These are phyloP conservation scores for Typha latifolia DNA, from an alignment of 176 grass and related monocot genomes.

Conservation along the genomic window DNA sequence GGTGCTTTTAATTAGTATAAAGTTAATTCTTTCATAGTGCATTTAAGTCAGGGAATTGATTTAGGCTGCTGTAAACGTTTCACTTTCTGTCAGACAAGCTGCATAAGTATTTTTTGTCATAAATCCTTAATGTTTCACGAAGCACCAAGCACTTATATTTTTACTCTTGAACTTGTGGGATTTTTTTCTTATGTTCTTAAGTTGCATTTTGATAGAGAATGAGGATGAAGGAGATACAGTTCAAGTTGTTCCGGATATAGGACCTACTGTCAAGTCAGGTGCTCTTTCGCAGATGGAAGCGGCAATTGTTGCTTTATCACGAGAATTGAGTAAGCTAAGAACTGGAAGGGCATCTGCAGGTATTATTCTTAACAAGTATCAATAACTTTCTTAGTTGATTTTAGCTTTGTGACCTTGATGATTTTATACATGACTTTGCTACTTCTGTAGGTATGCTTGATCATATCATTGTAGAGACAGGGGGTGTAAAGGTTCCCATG, in stretches of 20 bases:
- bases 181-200: slow-evolving; percentile 2
- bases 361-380: slow-evolving; percentile 13
- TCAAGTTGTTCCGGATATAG: slow-evolving; percentile 53
- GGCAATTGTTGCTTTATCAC: slow-evolving; percentile 55
- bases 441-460: slow-evolving; percentile 74
- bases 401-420: background rate
- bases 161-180: background rate
- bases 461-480: slow-evolving; percentile 77
- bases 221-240: slow-evolving; percentile 62
- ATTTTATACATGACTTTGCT: slow-evolving; percentile 4
- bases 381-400: slow-evolving; percentile 5
- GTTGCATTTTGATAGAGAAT: slow-evolving; percentile 42
- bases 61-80: too few relatives aligned
- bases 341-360: slow-evolving; percentile 77
- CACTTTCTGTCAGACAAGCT: too few relatives aligned
- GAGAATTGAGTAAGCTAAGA: slow-evolving; percentile 80
- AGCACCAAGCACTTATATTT: too few relatives aligned
- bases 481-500: slow-evolving; percentile 50
- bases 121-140: too few relatives aligned
- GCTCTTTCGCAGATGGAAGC: slow-evolving; percentile 69
- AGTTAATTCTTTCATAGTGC: too few relatives aligned
- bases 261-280: slow-evolving; percentile 57
- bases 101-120: too few relatives aligned
- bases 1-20: too few relatives aligned
- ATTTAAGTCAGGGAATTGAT: too few relatives aligned